These are phyloP conservation scores for Sugiyamaella valdiviana DNA, from an alignment of 805 yeast genomes.

Conservation along the genomic window DNA sequence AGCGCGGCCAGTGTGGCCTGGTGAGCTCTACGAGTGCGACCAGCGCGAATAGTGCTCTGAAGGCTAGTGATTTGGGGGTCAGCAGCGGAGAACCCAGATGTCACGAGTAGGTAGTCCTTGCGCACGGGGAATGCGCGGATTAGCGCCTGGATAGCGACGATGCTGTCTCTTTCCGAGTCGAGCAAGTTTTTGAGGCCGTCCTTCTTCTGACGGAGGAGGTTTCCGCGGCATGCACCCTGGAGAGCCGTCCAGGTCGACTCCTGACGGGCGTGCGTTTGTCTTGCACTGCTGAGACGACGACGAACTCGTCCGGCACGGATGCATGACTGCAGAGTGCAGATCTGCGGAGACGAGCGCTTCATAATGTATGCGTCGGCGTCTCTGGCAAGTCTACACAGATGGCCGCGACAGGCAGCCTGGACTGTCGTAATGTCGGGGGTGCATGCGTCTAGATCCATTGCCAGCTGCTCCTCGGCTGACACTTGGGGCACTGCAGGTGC, in stretches of 20 bases:
- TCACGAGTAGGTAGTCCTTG: not conserved
- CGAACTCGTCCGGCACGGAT: constrained; percentile 41
- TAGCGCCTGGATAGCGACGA: constrained; percentile 24
- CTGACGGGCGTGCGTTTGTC: not conserved
- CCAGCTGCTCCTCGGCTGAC: constrained; percentile 29
- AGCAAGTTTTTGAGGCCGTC: constrained; percentile 12
- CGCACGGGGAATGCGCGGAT: constrained; percentile 11
- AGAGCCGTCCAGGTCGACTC: constrained; percentile 4
- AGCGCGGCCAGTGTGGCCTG: constrained; percentile 12
- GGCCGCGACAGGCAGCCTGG: constrained; percentile 51
- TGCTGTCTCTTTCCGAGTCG: constrained; percentile 12
- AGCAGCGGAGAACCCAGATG: not conserved
- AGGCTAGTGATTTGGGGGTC: constrained; percentile 6
- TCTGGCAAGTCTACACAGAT: constrained; percentile 47
- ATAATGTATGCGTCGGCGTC: constrained; percentile 59
- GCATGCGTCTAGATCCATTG: constrained; percentile 26
- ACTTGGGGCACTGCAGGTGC: constrained; percentile 22
- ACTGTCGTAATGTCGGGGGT: constrained; percentile 41
- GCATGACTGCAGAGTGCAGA: constrained; percentile 45
- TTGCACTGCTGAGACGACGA: not conserved
- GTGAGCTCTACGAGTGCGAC: constrained; percentile 2
- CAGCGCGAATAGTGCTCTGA: constrained; percentile 21
- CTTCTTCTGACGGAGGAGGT: constrained; percentile 17
- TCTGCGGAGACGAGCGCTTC: constrained; percentile 22
- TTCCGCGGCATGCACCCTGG: constrained; percentile 22